A percentile compares a stretch with the other conserved stretches of the same genome.
Evolutionary conservation across 169 alveolate species (phyloP).

Genomic region (Amoebophrya sp.): DNA sequence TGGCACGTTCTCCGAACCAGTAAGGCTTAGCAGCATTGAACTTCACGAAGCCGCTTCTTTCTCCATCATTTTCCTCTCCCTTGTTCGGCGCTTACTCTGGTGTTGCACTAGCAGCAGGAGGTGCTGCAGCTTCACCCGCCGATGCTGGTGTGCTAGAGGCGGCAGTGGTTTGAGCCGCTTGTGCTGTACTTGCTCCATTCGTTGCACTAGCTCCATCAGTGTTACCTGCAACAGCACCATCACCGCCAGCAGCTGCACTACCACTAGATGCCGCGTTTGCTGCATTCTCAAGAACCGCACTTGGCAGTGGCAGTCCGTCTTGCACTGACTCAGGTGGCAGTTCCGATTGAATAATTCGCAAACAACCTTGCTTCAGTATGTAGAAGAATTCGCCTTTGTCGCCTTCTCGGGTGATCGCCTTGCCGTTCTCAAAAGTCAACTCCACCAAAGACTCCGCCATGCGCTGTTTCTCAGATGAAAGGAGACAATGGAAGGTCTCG

Average conservation of each 20-base stretch:
- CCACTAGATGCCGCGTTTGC: background rate
- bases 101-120: background rate
- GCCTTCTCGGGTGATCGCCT: background rate
- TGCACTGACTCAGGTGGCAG: too few relatives aligned
- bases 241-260: background rate
- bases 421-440: background rate
- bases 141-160: too few relatives aligned
- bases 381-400: background rate
- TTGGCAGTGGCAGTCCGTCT: too few relatives aligned
- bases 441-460: background rate
- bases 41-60: too few relatives aligned
- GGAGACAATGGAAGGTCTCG: background rate
- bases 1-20: background rate
- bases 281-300: background rate
- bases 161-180: too few relatives aligned
- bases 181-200: background rate
- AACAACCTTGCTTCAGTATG: background rate
- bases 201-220: background rate
- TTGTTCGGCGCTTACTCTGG: too few relatives aligned
- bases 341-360: too few relatives aligned
- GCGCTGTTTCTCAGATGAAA: background rate
- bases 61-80: too few relatives aligned
- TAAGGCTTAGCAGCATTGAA: background rate
- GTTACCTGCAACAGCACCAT: background rate
- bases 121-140: too few relatives aligned